Evolutionary conservation across 352 stramenopile species (phyloP).

Genomic region (Phytopythium mirpurense): DNA sequence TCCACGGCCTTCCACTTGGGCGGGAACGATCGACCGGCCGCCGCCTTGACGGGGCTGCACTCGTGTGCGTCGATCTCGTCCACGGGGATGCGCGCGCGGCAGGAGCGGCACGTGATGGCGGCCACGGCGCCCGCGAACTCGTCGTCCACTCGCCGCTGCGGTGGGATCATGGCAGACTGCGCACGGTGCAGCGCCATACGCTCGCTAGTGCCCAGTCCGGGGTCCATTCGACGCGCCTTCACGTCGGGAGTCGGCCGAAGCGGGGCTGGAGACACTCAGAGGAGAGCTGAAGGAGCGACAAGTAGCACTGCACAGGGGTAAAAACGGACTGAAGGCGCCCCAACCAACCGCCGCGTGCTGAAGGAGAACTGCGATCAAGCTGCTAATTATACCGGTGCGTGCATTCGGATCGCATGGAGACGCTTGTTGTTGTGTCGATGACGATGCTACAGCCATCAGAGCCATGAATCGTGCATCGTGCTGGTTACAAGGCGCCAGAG

Average conservation of each 20-base stretch:
- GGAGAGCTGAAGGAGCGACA: no score
- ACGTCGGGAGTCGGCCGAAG: background rate
- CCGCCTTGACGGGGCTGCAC: constrained; percentile 21
- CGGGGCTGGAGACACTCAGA: background rate
- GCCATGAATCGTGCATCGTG: no score
- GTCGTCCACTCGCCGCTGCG: background rate
- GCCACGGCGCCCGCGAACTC: constrained; percentile 4
- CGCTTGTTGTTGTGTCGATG: no score
- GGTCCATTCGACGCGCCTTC: constrained; percentile 30
- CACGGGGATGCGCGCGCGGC: constrained; percentile 38
- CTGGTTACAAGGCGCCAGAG: no score
- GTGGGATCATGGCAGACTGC: constrained; percentile 3
- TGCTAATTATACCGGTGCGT: background rate
- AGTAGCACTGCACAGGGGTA: no score
- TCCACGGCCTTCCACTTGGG: background rate
- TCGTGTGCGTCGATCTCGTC: constrained; percentile 68
- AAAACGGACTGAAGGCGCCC: background rate
- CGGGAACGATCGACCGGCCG: background rate
- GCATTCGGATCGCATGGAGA: no score
- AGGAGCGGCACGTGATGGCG: constrained; percentile 49
- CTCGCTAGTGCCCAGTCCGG: constrained; percentile 48
- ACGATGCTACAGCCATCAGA: no score
- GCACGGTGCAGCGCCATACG: background rate
- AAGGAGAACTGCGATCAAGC: no score
- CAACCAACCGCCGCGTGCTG: no score